Base-by-base conservation (phyloP, 345 rosid species). In the Melastoma malabathricum region DNA sequence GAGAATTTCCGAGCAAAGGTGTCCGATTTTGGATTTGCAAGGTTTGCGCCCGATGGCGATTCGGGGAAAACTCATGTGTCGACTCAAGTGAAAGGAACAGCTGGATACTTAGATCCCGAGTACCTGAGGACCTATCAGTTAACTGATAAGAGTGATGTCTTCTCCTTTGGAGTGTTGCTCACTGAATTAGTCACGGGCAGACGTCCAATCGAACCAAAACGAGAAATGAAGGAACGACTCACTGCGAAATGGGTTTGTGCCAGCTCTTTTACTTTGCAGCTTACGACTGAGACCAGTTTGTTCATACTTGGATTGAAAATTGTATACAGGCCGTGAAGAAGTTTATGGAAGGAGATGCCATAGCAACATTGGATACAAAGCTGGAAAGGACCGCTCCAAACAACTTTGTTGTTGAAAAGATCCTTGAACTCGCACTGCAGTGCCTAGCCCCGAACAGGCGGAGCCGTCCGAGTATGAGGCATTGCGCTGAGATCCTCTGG, bases 71-170 rank as follows among this genome's bases (percentile, higher is more conserved):
- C 98, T 18, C 95, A 84, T 68, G 88, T 87, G 48, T 92, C 95
- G 2, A 92, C 98, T 29, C 98, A 92, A 75, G 93, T 92, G 54
- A 92, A 87, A 76, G 98, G 95, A 70, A 92, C 96, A 5, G 98
- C 87, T 1, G 96, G 98, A 48, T 92, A 92, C 72, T 62, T 92
- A 57, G 98, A 92, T 48, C 95, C 95, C 0, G 96, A 92, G 59
- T 92, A 92, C 74, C 63, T 92, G 16, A 77, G 65, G 55, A 87
- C 98, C 22, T 82, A 87, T 59, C 95, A 87, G 52, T 83, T 92
- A 15, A 92, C 98, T 0, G 95, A 82, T 57, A 92, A 87, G 73
- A 92, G 96, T 41, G 95, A 92, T 47, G 98, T 92, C 23, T 92
- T 79, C 69, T 92, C 96, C 15, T 92, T 92, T 15, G 96, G 98